phyloP scores from a whole-genome alignment of 345 rosid species.

The Draba incana region DNA sequence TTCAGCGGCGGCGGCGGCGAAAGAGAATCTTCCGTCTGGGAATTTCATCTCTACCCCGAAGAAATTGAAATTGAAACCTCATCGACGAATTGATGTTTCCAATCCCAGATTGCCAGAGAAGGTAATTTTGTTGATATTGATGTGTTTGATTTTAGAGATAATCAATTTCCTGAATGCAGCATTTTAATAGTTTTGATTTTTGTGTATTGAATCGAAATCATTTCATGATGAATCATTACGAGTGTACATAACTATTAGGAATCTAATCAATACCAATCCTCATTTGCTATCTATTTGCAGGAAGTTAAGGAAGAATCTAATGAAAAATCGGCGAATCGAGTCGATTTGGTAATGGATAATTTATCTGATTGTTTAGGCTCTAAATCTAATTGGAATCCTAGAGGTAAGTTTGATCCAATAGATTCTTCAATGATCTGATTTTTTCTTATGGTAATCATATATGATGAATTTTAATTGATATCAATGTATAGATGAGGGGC shows the following conservation, averaged over 20 bases:
- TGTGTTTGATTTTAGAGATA: not conserved
- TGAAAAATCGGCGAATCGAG: conserved; percentile 8
- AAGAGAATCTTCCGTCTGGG: not conserved
- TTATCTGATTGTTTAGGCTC: conserved; percentile 26
- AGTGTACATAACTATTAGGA: not conserved
- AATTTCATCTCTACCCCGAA: conserved; percentile 36
- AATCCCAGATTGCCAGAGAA: conserved; percentile 33
- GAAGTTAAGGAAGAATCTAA: conserved; percentile 34
- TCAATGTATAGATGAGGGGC: conserved; percentile 52
- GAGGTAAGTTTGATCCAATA: conserved; percentile 44
- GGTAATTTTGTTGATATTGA: not conserved
- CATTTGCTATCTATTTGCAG: conserved; percentile 24
- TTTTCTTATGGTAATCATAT: not conserved
- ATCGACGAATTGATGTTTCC: conserved; percentile 45
- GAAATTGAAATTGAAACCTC: conserved; percentile 51
- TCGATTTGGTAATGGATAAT: conserved; percentile 32
- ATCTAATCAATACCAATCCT: not conserved
- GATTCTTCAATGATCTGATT: not conserved
- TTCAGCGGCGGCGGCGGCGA: not conserved
- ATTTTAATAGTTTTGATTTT: no score
- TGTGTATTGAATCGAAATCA: not conserved
- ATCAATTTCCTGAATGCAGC: no score
- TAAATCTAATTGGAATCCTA: conserved; percentile 61
- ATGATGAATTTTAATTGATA: not conserved
- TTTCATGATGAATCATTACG: not conserved